Evolutionary conservation across 2,329 filamentous ascomycete species (phyloP), one percentile per base, ranked within the genome.

Genomic region (Ophiostoma tasmaniense): DNA sequence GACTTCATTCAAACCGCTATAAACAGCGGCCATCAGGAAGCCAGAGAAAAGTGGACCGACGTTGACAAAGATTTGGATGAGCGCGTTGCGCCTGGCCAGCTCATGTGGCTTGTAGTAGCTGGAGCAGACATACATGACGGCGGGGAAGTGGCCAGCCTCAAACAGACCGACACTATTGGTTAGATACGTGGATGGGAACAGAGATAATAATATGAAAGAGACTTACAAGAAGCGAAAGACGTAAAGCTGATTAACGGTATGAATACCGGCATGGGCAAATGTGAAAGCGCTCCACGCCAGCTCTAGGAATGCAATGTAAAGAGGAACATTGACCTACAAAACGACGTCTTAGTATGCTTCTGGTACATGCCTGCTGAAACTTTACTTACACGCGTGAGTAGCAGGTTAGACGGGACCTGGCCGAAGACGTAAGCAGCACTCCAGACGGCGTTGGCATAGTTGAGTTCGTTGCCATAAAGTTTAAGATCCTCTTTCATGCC

Each of bases 351-450:
- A 39, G 10, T 39, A 39, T 14, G 10, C 10, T 14, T 33, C 8
- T 33, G 33, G 1, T 6, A 33, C 5, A 33, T 33, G 33, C 8
- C 33, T 33, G 50, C 13, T 25, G n/a, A 11, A 20, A 2, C 17
- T 7, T 8, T 75, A 75, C 22, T 73, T 62, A 74, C 73, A 33
- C 74, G 71, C 2, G 74, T 74, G 13, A 74, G 74, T 1, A 75
- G 74, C 13, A 89, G 76, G 72, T 87, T 88, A 59, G 83, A 85
- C 10, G 76, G 76, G 14, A 77, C 71, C 66, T 77, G 75, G 0
- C 75, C 76, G 61, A 76, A 71, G 3, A 77, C 74, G 52, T 77
- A 55, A 13, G 74, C 75, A 2, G 74, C 74, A 52, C 73, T 76
- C 75, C 75, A 77, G 55, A 81, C 79, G 3, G 82, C 84, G 72